A percentile compares a stretch with the other conserved stretches of the same genome.
Evolutionary conservation across 371 early-diverging fungal genomes (phyloP).

Genomic region (Apophysomyces sp.): DNA sequence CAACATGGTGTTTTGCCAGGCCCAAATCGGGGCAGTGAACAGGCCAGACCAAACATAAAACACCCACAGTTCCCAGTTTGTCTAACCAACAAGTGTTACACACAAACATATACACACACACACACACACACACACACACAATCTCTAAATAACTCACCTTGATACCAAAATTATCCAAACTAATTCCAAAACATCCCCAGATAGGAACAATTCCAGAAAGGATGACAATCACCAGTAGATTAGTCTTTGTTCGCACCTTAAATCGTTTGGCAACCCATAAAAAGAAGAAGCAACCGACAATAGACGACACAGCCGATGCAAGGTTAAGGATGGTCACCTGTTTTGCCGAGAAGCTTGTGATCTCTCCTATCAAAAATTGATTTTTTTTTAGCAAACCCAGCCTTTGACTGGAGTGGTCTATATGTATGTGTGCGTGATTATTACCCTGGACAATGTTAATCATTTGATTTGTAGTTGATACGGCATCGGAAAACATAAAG

Average conservation of each 20-base stretch:
- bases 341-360: conserved; percentile 36
- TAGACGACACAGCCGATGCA: conserved; percentile 44
- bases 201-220: conserved; percentile 35
- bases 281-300: conserved; percentile 48
- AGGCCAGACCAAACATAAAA: conserved; percentile 54
- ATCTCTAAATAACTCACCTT: conserved; percentile 8
- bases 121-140: conserved; percentile 6
- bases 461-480: conserved; percentile 52
- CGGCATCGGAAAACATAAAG: conserved; percentile 61
- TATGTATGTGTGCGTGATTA: not conserved
- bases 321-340: conserved; percentile 42
- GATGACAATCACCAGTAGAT: conserved; percentile 31
- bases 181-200: conserved; percentile 53
- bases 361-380: conserved; percentile 10
- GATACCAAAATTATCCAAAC: conserved; percentile 38
- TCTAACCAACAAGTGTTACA: conserved; percentile 22
- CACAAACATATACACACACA: conserved; percentile 9
- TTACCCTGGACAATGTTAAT: conserved; percentile 36
- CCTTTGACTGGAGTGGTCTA: too few relatives aligned
- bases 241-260: conserved; percentile 41
- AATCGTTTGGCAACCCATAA: conserved; percentile 35
- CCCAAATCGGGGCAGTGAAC: conserved; percentile 60
- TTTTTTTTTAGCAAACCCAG: conserved; percentile 18
- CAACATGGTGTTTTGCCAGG: conserved; percentile 58
- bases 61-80: conserved; percentile 54